phyloP scores from a whole-genome alignment of 805 yeast genomes.

The Saccharomycopsis olivae region DNA sequence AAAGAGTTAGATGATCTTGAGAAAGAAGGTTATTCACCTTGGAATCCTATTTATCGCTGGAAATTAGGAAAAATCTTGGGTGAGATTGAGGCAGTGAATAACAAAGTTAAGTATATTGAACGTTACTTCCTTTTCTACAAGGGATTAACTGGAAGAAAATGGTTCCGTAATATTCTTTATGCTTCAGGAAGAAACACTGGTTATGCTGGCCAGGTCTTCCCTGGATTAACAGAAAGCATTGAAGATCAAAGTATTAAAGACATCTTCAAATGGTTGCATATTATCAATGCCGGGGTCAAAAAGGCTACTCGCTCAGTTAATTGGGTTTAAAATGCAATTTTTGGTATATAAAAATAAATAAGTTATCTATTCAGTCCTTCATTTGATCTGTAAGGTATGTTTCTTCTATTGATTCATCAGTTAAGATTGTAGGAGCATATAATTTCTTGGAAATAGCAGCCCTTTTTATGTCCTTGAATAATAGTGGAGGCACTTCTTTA shows the following conservation, averaged over 20 bases:
- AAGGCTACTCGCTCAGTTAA: slow-evolving; percentile 9
- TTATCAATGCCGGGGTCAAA: slow-evolving; percentile 10
- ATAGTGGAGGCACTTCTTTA: no score
- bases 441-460: no score
- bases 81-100: slow-evolving; percentile 23
- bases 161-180: slow-evolving; percentile 45
- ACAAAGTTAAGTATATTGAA: slow-evolving; percentile 32
- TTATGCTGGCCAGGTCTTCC: slow-evolving; percentile 42
- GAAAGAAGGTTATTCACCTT: background rate
- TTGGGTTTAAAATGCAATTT: no score
- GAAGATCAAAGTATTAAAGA: slow-evolving; percentile 34
- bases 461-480: no score
- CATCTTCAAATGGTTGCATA: slow-evolving; percentile 25
- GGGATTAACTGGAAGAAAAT: slow-evolving; percentile 37
- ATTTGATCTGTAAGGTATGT: no score
- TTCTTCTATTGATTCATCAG: background rate
- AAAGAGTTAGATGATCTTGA: slow-evolving; percentile 1
- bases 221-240: slow-evolving; percentile 42
- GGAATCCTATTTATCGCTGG: slow-evolving; percentile 3
- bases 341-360: no score
- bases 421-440: no score
- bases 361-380: no score
- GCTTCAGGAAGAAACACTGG: slow-evolving; percentile 49
- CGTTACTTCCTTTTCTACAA: slow-evolving; percentile 33
- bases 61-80: background rate